Evolutionary conservation across 2,329 filamentous ascomycete genomes (phyloP), one percentile per base, ranked within the genome.

Genomic region (Biscogniauxia mediterranea): DNA sequence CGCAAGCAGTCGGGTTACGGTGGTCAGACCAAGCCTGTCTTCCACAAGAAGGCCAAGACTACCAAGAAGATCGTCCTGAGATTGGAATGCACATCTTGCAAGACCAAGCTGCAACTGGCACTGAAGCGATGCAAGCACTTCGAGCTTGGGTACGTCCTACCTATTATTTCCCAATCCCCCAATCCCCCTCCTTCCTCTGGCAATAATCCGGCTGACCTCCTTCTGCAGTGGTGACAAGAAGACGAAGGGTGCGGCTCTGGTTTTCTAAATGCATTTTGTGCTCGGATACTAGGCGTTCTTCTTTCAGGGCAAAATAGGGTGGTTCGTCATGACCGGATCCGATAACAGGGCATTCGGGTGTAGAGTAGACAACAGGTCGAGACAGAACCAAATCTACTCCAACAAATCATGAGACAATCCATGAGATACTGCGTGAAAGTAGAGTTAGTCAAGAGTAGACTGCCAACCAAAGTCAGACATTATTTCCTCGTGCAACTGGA

Each of bases 121-220:
- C 86, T 99, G 82, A 99, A 99, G 91, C 92, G 95, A 80, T 99
- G 95, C 93, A 99, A 99, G 91, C 95, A 99, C 89, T 99, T 99
- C 84, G 95, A 99, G 87, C 86, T 99, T 78, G 95, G 93, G 92
- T 96, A 93, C 70, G 92, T 88, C 68, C 26, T 49, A 32, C 53
- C 23, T 11, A 20, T 59, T 26, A 23, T 65, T 52, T 23, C 23
- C n/a, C n/a, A n/a, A n/a, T n/a, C n/a, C 51, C 56, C 38, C 51
- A 32, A 55, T 5, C 38, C 8, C n/a, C 46, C n/a, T 9, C 20
- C 17, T 49, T 38, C 38, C 15, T n/a, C 11, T n/a, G 32, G 13
- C 32, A 9, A 38, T 3, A 2, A 9, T 17, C 17, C 13, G 11
- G 52, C 80, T 85, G 78, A 85, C 75, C 55, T 61, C 62, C 64